phyloP scores from a whole-genome alignment of 768 basidiomycete genomes.

The Termitomyces sp. region DNA sequence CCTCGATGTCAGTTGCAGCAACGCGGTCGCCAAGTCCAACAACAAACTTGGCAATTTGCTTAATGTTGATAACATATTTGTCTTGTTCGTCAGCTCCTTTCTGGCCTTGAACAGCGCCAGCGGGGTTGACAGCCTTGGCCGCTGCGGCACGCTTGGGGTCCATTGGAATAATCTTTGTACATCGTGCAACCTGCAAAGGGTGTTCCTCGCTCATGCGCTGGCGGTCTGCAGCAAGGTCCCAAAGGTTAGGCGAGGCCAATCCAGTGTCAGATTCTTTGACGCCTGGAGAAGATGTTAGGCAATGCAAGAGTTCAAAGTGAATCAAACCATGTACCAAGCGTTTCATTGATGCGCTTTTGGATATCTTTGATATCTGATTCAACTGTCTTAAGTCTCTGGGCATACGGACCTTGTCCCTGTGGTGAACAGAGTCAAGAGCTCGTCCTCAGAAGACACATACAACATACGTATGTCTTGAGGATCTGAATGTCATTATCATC shows the following conservation, averaged over 20 bases:
- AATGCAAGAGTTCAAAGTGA: not conserved
- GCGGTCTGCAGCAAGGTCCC: constrained; percentile 93
- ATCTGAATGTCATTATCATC: constrained; percentile 99
- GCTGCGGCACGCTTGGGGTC: constrained; percentile 71
- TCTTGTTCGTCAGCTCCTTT: constrained; percentile 99
- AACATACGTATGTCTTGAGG: constrained; percentile 89
- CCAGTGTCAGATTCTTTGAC: constrained; percentile 99
- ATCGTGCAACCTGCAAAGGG: constrained; percentile 93
- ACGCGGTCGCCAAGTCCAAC: constrained; percentile 96
- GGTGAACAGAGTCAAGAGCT: not conserved
- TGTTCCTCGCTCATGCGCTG: constrained; percentile 90
- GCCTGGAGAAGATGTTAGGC: constrained; percentile 34
- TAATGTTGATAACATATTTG: constrained; percentile 99
- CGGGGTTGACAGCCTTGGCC: constrained; percentile 72
- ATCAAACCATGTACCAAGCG: constrained; percentile 61
- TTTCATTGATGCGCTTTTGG: constrained; percentile 96
- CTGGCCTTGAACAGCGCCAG: constrained; percentile 75
- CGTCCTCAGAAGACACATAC: not conserved
- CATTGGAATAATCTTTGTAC: constrained; percentile 94
- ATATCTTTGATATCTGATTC: constrained; percentile 93
- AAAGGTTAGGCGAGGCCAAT: constrained; percentile 91
- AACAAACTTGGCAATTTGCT: constrained; percentile 99
- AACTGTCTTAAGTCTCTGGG: constrained; percentile 77
- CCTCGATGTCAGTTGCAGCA: constrained; percentile 96
- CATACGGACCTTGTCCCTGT: constrained; percentile 98